These are phyloP conservation scores for Sindora glabra DNA, from an alignment of 306 rosid genomes.

Conservation along the genomic window DNA sequence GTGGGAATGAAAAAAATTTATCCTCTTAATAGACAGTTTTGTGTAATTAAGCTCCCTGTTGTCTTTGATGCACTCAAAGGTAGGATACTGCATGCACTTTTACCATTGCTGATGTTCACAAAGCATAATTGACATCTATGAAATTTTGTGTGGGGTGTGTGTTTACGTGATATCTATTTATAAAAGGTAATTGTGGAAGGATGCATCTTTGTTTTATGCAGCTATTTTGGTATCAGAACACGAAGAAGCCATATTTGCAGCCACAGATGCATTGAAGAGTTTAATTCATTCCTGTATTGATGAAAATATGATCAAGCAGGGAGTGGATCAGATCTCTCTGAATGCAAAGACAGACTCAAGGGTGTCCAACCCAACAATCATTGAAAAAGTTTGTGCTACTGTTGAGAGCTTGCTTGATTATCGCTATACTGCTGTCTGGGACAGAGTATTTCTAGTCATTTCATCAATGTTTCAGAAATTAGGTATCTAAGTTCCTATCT, in stretches of 20 bases:
- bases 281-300: too few species aligned
- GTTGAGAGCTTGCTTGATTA: slow-evolving; percentile 73
- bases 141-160: too few species aligned
- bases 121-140: not conserved
- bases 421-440: slow-evolving; percentile 59
- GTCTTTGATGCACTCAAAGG: slow-evolving; percentile 74
- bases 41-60: slow-evolving; percentile 63
- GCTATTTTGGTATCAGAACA: slow-evolving; percentile 82
- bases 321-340: too few species aligned
- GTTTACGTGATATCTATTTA: not conserved
- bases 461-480: slow-evolving; percentile 68
- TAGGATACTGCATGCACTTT: slow-evolving; percentile 21
- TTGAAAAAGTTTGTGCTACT: slow-evolving; percentile 69
- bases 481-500: too few species aligned
- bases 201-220: slow-evolving; percentile 23
- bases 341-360: slow-evolving; percentile 33
- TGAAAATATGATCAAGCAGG: too few species aligned
- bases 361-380: slow-evolving; percentile 63
- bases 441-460: slow-evolving; percentile 63
- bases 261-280: too few species aligned
- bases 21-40: slow-evolving; percentile 49
- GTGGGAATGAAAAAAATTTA: slow-evolving; percentile 63
- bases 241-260: too few species aligned
- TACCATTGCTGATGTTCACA: not conserved
- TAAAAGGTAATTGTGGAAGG: not conserved